phyloP scores from a whole-genome alignment of 2,329 filamentous ascomycete genomes.

The Sclerotinia minor region DNA sequence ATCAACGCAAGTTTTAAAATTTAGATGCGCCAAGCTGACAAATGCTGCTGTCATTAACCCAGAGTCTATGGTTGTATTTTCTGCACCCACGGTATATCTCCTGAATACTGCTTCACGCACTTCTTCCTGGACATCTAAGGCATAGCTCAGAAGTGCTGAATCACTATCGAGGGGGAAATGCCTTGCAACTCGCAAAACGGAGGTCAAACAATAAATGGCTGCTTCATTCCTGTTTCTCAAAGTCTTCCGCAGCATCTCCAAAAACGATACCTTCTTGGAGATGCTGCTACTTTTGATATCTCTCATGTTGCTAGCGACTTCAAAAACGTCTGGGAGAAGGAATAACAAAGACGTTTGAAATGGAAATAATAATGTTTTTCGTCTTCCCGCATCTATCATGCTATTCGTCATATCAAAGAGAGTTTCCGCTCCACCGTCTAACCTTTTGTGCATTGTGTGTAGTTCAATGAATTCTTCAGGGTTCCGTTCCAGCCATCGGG shows the following conservation, averaged over 20 bases:
- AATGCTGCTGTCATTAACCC: slow-evolving; percentile 67
- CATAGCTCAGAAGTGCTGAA: slow-evolving; percentile 59
- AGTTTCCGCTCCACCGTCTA: slow-evolving; percentile 66
- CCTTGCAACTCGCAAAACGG: slow-evolving; percentile 61
- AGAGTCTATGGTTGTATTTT: slow-evolving; percentile 58
- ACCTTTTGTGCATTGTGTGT: slow-evolving; percentile 59
- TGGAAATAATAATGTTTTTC: slow-evolving; percentile 58
- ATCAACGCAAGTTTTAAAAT: slow-evolving; percentile 58
- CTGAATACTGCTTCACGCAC: slow-evolving; percentile 65
- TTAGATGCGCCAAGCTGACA: slow-evolving; percentile 63
- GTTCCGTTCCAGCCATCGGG: slow-evolving; percentile 64
- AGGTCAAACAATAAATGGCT: slow-evolving; percentile 65
- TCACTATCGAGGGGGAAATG: slow-evolving; percentile 65
- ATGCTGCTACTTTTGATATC: slow-evolving; percentile 63
- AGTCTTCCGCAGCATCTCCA: slow-evolving; percentile 63
- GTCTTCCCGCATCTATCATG: slow-evolving; percentile 57
- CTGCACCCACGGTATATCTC: slow-evolving; percentile 49
- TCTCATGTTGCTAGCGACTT: slow-evolving; percentile 66
- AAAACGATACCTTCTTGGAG: slow-evolving; percentile 64
- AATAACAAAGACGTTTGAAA: slow-evolving; percentile 64
- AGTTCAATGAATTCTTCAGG: slow-evolving; percentile 65
- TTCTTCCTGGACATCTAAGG: slow-evolving; percentile 69
- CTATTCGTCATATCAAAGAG: slow-evolving; percentile 69
- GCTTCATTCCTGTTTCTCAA: slow-evolving; percentile 65
- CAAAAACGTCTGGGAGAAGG: slow-evolving; percentile 67